A percentile compares a stretch with the other conserved stretches of the same genome.
Evolutionary conservation across 2,329 filamentous ascomycete species (phyloP).

Genomic region (Penicillium sp.): DNA sequence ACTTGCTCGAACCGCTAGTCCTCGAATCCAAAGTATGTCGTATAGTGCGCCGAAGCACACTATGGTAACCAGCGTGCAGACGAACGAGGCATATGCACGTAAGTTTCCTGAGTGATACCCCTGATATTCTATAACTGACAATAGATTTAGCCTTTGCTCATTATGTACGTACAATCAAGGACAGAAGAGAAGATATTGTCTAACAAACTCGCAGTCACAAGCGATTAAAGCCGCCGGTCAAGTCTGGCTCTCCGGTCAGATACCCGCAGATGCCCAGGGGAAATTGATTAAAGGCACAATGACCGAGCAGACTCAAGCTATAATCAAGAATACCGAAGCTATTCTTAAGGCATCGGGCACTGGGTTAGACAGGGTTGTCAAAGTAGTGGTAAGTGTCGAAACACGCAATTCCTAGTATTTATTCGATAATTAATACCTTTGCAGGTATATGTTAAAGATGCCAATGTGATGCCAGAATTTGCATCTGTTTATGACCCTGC

Average conservation of each 20-base stretch:
- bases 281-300: slow-evolving; percentile 50
- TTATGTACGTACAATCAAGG: background rate
- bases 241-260: slow-evolving; percentile 67
- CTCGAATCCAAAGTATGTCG: background rate
- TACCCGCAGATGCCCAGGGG: slow-evolving; percentile 61
- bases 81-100: slow-evolving; percentile 3
- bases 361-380: slow-evolving; percentile 71
- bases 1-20: background rate
- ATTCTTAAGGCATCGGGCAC: slow-evolving; percentile 76
- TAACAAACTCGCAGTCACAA: slow-evolving; percentile 12
- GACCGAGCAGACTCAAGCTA: slow-evolving; percentile 45
- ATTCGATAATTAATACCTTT: background rate
- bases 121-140: background rate
- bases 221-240: slow-evolving; percentile 60
- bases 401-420: background rate
- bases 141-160: background rate
- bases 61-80: slow-evolving; percentile 1
- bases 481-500: slow-evolving; percentile 10
- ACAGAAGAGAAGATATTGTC: background rate
- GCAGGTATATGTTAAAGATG: slow-evolving; percentile 20
- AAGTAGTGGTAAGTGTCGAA: slow-evolving; percentile 56
- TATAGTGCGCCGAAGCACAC: background rate
- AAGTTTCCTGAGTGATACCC: background rate
- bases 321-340: slow-evolving; percentile 66
- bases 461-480: slow-evolving; percentile 10